A percentile compares a stretch with the other conserved stretches of the same genome.
Evolutionary conservation across 2,329 filamentous ascomycete species (phyloP).

Genomic region (Fusarium luffae): DNA sequence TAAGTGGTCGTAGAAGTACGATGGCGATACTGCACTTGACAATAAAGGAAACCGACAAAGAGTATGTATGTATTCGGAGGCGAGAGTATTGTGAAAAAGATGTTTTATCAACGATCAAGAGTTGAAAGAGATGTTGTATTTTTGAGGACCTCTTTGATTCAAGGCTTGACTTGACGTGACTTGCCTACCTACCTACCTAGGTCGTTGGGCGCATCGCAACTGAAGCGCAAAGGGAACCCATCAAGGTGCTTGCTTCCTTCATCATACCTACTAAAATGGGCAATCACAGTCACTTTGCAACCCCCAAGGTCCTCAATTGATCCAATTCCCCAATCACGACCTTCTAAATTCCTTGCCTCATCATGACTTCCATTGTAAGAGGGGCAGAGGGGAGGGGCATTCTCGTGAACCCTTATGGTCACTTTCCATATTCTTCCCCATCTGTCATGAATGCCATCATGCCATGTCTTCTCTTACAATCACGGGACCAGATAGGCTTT

Average conservation of each 20-base stretch:
- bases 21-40: background rate
- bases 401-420: conserved; percentile 35
- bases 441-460: background rate
- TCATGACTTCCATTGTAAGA: conserved; percentile 23
- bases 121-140: background rate
- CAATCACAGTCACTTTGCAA: background rate
- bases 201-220: background rate
- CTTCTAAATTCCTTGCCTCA: conserved; percentile 1
- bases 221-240: conserved; percentile 21
- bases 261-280: background rate
- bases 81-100: background rate
- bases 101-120: background rate
- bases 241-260: conserved; percentile 32
- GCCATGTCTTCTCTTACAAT: background rate
- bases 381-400: conserved; percentile 33
- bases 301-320: conserved; percentile 15
- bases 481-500: background rate
- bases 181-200: background rate
- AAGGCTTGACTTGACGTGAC: background rate
- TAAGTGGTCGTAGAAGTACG: background rate
- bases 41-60: background rate
- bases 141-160: conserved; percentile 26
- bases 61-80: background rate
- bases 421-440: conserved; percentile 6
- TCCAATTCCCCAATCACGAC: conserved; percentile 27